Conservation (phyloP, 2,329 filamentous ascomycete species). For the Fusarium sacchari region DNA sequence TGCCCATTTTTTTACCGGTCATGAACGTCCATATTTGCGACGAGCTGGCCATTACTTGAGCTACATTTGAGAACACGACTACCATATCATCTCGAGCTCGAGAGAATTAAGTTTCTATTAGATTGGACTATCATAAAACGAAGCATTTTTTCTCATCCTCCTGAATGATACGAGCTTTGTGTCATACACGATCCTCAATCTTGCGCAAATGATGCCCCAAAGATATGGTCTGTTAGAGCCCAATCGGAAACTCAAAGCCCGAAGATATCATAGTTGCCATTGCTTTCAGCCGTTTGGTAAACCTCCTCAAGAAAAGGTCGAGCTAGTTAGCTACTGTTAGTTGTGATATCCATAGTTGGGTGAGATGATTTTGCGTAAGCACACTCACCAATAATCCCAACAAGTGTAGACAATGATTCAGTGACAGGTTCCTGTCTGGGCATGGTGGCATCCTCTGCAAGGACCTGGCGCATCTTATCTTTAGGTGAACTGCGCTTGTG, state of each 20-base stretch:
- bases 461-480: neutral
- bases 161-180: neutral
- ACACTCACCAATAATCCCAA: neutral
- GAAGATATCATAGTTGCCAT: neutral
- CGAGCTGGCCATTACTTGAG: too few species aligned
- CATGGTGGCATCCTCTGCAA: neutral
- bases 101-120: too few species aligned
- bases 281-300: neutral
- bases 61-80: too few species aligned
- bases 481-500: neutral
- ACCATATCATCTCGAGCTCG: neutral
- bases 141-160: neutral
- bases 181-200: neutral
- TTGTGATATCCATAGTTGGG: accelerated
- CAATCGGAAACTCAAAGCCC: neutral
- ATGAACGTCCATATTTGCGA: too few species aligned
- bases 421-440: neutral
- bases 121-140: neutral
- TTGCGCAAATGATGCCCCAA: neutral
- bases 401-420: neutral
- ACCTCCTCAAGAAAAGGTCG: accelerated
- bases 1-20: too few species aligned
- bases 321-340: neutral
- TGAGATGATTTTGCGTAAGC: neutral
- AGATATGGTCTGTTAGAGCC: too few species aligned